A percentile compares a stretch with the other conserved stretches of the same genome.
phyloP scores from a whole-genome alignment of 768 basidiomycete genomes.

The Candolleomyces aberdarensis region DNA sequence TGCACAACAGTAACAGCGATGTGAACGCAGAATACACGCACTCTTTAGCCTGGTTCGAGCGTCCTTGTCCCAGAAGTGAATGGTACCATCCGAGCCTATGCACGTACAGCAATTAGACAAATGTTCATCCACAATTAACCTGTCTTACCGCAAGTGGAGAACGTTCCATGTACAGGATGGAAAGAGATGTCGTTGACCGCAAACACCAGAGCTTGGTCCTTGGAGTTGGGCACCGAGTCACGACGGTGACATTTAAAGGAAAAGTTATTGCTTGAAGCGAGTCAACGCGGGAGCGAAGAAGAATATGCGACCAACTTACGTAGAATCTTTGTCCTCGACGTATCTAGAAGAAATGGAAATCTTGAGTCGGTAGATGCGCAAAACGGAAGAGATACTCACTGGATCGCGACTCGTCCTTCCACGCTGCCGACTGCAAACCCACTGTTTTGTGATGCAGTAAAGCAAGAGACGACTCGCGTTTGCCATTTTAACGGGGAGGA shows the following conservation, averaged over 20 bases:
- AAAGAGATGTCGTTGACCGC: conserved; percentile 86
- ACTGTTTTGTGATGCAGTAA: conserved; percentile 60
- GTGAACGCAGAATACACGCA: conserved; percentile 29
- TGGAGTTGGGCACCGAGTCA: conserved; percentile 51
- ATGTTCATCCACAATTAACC: conserved; percentile 11
- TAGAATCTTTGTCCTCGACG: conserved; percentile 78
- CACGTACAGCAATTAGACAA: conserved; percentile 1
- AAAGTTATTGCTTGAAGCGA: conserved; percentile 63
- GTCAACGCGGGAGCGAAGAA: not conserved
- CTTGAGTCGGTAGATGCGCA: conserved; percentile 1
- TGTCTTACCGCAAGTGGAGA: conserved; percentile 70
- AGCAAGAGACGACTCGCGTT: conserved; percentile 82
- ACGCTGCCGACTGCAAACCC: conserved; percentile 86
- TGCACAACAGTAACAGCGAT: not conserved
- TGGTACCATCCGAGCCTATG: conserved; percentile 76
- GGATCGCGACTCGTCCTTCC: conserved; percentile 92
- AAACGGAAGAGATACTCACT: conserved; percentile 57
- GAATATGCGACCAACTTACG: conserved; percentile 36
- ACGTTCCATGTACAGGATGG: conserved; percentile 82
- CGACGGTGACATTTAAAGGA: conserved; percentile 84
- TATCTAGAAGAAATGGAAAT: conserved; percentile 46
- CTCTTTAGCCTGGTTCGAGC: conserved; percentile 89
- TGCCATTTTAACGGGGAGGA: conserved; percentile 92
- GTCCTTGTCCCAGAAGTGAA: conserved; percentile 96
- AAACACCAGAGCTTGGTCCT: conserved; percentile 70